Base-by-base conservation (phyloP, 2,329 filamentous ascomycete species). In the Nemania abortiva region DNA sequence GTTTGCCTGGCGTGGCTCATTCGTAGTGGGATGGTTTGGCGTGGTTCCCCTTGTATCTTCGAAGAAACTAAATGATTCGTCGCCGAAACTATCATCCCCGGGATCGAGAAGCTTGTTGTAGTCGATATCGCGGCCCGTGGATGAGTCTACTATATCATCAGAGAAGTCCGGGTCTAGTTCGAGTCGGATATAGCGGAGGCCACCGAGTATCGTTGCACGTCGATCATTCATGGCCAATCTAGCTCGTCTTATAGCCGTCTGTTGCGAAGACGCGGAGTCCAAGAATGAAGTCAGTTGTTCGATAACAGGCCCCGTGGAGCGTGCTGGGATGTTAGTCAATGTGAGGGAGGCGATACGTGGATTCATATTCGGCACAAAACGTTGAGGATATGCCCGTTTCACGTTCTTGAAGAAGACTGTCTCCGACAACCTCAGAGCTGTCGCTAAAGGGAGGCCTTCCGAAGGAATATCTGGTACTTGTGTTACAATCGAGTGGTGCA, bases 401-500 rank as follows among this genome's bases (percentile, higher is more conserved):
- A 82, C 79, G n/a, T 82, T 81, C 42, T 79, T 78, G 10, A 81
- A 80, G 49, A 89, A 73, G 1, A 74, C 70, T 0, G 78, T 84
- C 74, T 89, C 86, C 3, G 85, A 83, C 7, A 86, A 68, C 71
- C 81, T 82, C 9, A 81, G 52, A 2, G 80, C 75, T 9, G 79
- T 76, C 65, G 82, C 72, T 2, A 76, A 71, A 2, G 82, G 81
- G 3, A 84, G 72, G 10, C 77, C 78, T 0, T 81, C 77, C 7
- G 81, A 77, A 4, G 80, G 68, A 3, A 89, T 70, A 0, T 83
- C 84, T 1, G 85, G 85, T 9, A 87, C 81, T 49, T 84, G 82
- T 0, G 89, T 91, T 6, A 90, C 83, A 1, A 90, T 71, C 0
- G 88, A 90, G 74, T 91, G 89, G 60, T 91, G 89, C 6, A 89